A percentile compares a stretch with the other conserved stretches of the same genome.
Conservation (phyloP, 2,329 filamentous ascomycete genomes). For the Colletotrichum cereale region DNA sequence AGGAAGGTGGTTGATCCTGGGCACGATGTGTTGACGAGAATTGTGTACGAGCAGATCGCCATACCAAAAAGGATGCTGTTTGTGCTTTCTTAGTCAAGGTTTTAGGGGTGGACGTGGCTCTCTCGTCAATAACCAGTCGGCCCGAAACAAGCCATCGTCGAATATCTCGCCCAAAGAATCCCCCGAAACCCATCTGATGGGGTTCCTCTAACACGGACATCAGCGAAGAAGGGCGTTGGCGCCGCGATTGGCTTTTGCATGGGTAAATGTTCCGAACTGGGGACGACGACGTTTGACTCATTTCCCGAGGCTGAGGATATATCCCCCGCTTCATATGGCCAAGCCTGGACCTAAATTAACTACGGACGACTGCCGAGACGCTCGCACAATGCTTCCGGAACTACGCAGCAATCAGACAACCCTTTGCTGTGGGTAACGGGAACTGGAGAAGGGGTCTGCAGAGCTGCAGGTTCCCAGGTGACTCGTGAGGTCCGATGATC, state of each 20-base stretch:
- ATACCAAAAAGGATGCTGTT: neutral
- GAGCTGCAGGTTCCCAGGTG: neutral
- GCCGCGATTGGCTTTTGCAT: neutral
- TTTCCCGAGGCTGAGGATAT: neutral
- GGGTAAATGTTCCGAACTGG: neutral
- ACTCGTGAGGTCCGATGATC: neutral
- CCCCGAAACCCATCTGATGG: neutral
- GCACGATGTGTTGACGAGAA: neutral
- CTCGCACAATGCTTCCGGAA: neutral
- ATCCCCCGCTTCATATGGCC: neutral
- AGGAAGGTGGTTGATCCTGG: conserved; percentile 43
- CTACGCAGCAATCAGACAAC: neutral
- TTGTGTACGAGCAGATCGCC: neutral
- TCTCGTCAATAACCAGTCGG: neutral
- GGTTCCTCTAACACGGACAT: neutral
- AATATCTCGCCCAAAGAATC: conserved; percentile 3
- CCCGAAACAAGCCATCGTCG: neutral
- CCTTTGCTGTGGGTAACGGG: neutral
- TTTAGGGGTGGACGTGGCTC: neutral
- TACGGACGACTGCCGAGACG: neutral
- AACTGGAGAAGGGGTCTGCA: neutral
- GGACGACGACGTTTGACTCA: conserved; percentile 8
- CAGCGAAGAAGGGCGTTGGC: neutral
- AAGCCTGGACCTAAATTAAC: neutral
- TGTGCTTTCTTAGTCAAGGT: neutral